A percentile compares a stretch with the other conserved stretches of the same genome.
phyloP scores from a whole-genome alignment of 805 yeast species.

The Cyberlindnera xishuangbannaensis region DNA sequence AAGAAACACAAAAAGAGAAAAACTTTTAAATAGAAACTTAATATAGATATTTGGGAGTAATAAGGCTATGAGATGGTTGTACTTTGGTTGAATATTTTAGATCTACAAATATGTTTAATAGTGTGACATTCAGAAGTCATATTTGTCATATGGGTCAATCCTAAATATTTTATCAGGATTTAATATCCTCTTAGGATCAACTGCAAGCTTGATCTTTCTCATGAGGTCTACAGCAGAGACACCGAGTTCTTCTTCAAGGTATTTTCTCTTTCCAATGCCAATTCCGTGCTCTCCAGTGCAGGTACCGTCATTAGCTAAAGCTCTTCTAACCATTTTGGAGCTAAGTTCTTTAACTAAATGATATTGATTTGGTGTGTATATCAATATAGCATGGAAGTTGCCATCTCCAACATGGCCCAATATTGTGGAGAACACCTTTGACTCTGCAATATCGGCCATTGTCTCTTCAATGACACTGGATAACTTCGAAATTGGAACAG shows the following conservation, averaged over 20 bases:
- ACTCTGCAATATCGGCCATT: slow-evolving; percentile 47
- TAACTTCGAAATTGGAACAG: slow-evolving; percentile 67
- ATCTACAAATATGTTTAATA: too few relatives aligned
- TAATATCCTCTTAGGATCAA: slow-evolving; percentile 66
- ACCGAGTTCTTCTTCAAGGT: slow-evolving; percentile 58
- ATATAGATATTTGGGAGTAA: too few relatives aligned
- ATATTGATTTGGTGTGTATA: slow-evolving; percentile 48
- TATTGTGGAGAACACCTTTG: slow-evolving; percentile 49
- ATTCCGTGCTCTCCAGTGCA: slow-evolving; percentile 85
- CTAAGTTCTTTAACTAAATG: slow-evolving; percentile 45
- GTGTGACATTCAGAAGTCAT: slow-evolving; percentile 1
- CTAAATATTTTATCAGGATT: slow-evolving; percentile 76
- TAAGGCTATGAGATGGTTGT: too few relatives aligned
- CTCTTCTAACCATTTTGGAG: slow-evolving; percentile 54
- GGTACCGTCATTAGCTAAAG: slow-evolving; percentile 68
- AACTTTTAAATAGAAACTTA: too few relatives aligned
- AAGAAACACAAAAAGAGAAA: too few relatives aligned
- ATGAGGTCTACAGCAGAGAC: slow-evolving; percentile 57
- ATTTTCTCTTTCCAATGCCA: slow-evolving; percentile 66
- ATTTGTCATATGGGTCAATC: slow-evolving; percentile 42
- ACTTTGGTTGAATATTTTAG: too few relatives aligned
- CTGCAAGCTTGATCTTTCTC: slow-evolving; percentile 64
- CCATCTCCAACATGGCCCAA: slow-evolving; percentile 85
- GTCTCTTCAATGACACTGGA: slow-evolving; percentile 57
- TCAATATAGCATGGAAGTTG: slow-evolving; percentile 62